A percentile compares a stretch with the other conserved stretches of the same genome.
Conservation (phyloP, 768 basidiomycete genomes). For the Mycena olivaceomarginata region DNA sequence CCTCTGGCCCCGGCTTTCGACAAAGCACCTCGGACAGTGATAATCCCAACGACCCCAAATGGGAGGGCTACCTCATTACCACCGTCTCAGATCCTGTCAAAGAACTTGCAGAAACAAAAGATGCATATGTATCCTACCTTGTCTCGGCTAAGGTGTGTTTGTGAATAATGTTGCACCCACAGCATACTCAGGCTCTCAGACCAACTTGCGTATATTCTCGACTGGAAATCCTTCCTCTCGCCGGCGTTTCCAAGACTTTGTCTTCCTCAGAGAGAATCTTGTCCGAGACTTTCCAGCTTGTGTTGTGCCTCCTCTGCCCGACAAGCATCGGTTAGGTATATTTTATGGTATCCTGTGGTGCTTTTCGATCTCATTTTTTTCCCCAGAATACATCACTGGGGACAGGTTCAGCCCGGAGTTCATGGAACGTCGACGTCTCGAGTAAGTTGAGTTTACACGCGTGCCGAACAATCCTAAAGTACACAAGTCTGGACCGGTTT, state of each 20-base stretch:
- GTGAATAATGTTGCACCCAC: slow-evolving; percentile 3
- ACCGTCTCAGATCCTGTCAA: slow-evolving; percentile 95
- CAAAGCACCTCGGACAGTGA: slow-evolving; percentile 85
- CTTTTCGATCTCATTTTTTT: slow-evolving; percentile 1
- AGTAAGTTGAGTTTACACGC: slow-evolving; percentile 70
- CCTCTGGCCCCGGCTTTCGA: slow-evolving; percentile 85
- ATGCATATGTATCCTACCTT: slow-evolving; percentile 96
- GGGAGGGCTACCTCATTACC: slow-evolving; percentile 92
- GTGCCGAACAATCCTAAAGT: slow-evolving; percentile 5
- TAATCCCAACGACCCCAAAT: slow-evolving; percentile 90
- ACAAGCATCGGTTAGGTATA: slow-evolving; percentile 96
- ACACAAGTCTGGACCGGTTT: slow-evolving; percentile 90
- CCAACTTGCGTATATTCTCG: slow-evolving; percentile 92
- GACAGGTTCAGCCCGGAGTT: slow-evolving; percentile 98
- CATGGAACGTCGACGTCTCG: slow-evolving; percentile 92
- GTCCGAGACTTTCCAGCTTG: slow-evolving; percentile 96
- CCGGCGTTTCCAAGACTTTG: slow-evolving; percentile 97
- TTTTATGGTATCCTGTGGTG: slow-evolving; percentile 30
- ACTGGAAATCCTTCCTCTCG: slow-evolving; percentile 84
- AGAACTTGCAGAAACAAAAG: slow-evolving; percentile 97
- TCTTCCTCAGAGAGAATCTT: slow-evolving; percentile 92
- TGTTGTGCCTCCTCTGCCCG: slow-evolving; percentile 97
- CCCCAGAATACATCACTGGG: slow-evolving; percentile 95
- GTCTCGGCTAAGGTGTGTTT: slow-evolving; percentile 89
- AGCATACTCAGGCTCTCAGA: slow-evolving; percentile 68